phyloP scores from a whole-genome alignment of 257 asterid species.

The Solanum lycopersicoides region DNA sequence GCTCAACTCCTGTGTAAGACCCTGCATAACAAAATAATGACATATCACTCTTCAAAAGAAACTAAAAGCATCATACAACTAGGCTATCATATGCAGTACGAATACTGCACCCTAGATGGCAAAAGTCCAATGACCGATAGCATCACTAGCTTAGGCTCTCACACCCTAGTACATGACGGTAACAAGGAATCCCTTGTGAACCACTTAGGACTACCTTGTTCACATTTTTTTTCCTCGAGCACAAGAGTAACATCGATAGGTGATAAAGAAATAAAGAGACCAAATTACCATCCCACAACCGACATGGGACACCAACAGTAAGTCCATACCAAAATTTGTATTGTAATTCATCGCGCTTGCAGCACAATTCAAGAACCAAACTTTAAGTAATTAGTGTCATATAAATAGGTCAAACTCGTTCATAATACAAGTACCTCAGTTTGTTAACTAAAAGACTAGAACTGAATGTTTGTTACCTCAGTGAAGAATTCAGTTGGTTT shows the following conservation, averaged over 20 bases:
- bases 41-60: background rate
- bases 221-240: background rate
- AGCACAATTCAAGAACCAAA: background rate
- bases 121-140: background rate
- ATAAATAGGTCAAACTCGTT: background rate
- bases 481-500: constrained; percentile 51
- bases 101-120: background rate
- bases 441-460: background rate
- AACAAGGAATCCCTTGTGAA: background rate
- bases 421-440: background rate
- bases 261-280: background rate
- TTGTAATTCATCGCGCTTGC: background rate
- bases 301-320: background rate
- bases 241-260: background rate
- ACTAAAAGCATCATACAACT: background rate
- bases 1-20: constrained; percentile 66
- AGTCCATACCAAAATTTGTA: background rate
- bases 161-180: background rate
- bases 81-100: background rate
- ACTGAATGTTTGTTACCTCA: constrained; percentile 27
- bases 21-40: constrained; percentile 21
- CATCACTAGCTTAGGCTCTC: background rate
- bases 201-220: background rate
- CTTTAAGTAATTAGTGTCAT: background rate
- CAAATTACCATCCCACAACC: background rate